These are phyloP conservation scores for Fusarium metavorans DNA, from an alignment of 2,329 filamentous ascomycete species.

Conservation along the genomic window DNA sequence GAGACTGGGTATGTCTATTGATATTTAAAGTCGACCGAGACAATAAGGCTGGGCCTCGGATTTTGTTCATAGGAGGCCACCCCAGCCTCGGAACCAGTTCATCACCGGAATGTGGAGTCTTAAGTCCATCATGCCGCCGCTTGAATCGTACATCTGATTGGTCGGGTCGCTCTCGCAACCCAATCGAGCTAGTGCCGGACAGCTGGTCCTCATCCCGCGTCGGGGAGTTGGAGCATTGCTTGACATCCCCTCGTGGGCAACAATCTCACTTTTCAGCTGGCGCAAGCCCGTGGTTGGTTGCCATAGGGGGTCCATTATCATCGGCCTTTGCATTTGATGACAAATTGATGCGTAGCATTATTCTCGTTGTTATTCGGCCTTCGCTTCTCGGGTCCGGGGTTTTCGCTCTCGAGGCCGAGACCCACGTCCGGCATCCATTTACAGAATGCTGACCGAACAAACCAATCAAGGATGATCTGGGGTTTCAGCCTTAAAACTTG, in stretches of 20 bases:
- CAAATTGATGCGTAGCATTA: not conserved
- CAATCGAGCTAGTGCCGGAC: slow-evolving; percentile 42
- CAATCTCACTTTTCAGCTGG: not conserved
- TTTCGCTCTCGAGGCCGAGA: not conserved
- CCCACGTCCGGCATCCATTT: not conserved
- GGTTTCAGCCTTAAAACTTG: not conserved
- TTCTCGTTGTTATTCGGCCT: not conserved
- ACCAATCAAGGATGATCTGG: not conserved
- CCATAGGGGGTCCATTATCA: not conserved
- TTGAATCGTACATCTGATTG: slow-evolving; percentile 37
- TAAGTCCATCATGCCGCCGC: not conserved
- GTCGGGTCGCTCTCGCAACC: slow-evolving; percentile 48
- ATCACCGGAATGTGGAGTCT: not conserved
- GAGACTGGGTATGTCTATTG: not conserved
- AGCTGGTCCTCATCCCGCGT: not conserved
- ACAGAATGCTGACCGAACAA: not conserved
- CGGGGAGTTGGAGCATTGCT: not conserved
- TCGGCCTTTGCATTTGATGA: not conserved
- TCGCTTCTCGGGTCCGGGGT: not conserved
- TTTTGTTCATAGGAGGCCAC: not conserved
- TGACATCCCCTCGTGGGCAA: not conserved
- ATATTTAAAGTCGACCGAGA: slow-evolving; percentile 11
- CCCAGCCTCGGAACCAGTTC: not conserved
- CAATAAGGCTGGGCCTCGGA: not conserved
- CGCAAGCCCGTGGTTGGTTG: not conserved